phyloP scores from a whole-genome alignment of 2,329 filamentous ascomycete species.

The Penicillium sp. region DNA sequence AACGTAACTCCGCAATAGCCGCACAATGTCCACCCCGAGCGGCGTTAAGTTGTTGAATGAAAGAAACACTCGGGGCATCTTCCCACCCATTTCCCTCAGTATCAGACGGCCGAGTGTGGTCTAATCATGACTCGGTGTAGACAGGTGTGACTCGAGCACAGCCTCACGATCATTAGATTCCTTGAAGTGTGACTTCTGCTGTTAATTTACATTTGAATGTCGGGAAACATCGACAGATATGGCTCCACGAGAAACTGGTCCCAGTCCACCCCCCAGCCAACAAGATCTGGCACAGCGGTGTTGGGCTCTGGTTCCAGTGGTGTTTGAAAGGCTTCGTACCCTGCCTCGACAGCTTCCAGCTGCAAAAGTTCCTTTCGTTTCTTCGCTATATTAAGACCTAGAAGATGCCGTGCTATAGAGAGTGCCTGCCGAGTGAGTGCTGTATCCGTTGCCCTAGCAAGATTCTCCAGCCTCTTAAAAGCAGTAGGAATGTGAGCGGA shows the following conservation, averaged over 20 bases:
- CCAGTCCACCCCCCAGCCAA: constrained; percentile 22
- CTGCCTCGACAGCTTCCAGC: constrained; percentile 23
- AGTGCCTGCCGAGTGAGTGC: constrained; percentile 22
- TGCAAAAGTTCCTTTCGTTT: constrained; percentile 25
- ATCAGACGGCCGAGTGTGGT: not conserved
- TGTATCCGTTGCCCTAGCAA: constrained; percentile 23
- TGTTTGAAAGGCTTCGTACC: constrained; percentile 11
- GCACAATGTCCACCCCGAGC: not conserved
- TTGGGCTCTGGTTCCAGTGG: constrained; percentile 10
- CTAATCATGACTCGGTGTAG: not conserved
- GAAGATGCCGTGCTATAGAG: constrained; percentile 25
- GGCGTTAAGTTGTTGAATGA: not conserved
- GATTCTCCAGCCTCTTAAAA: constrained; percentile 22
- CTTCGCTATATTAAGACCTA: constrained; percentile 22
- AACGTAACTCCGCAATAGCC: not conserved
- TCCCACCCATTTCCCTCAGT: not conserved
- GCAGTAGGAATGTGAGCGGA: constrained; percentile 16
- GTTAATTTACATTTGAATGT: constrained; percentile 6
- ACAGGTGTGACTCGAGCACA: not conserved
- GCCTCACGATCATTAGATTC: not conserved
- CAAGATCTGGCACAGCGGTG: constrained; percentile 12
- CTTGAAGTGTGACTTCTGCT: not conserved
- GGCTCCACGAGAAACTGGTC: constrained; percentile 28
- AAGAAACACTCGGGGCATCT: not conserved
- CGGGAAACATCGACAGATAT: constrained; percentile 22